These are phyloP conservation scores for Collybia sordida DNA, from an alignment of 768 basidiomycete species.

Conservation along the genomic window DNA sequence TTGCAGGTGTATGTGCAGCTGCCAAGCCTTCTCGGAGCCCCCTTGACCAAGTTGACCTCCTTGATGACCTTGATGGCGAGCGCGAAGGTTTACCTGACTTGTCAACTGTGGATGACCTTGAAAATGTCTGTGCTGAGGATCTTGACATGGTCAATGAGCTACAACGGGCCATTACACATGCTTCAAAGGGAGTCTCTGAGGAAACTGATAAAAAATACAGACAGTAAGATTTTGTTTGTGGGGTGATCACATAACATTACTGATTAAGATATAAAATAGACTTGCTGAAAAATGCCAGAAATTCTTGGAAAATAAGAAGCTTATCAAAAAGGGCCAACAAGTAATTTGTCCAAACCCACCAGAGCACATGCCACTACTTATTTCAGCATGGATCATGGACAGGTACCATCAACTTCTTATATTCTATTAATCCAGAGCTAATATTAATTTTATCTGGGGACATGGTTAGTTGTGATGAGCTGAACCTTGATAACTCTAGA, in stretches of 20 bases:
- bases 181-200: background rate
- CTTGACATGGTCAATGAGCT: background rate
- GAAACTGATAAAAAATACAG: background rate
- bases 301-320: conserved; percentile 1
- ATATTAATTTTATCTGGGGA: background rate
- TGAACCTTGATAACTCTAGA: conserved; percentile 7
- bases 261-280: too few relatives aligned
- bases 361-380: conserved; percentile 9
- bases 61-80: conserved; percentile 1
- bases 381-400: conserved; percentile 17
- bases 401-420: too few relatives aligned
- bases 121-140: background rate
- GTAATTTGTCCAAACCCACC: conserved; percentile 7
- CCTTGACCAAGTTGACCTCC: background rate
- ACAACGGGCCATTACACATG: background rate
- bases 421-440: too few relatives aligned
- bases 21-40: background rate
- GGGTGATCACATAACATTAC: too few relatives aligned
- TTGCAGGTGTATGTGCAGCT: background rate
- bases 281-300: background rate
- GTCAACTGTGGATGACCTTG: background rate
- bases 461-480: conserved; percentile 12
- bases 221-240: too few relatives aligned
- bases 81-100: background rate
- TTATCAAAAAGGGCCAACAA: background rate